Percentiles rank a stretch among this genome's conserved stretches.
These are phyloP conservation scores for Penicillium janthinellum DNA, from an alignment of 2,329 filamentous ascomycete genomes.

Conservation along the genomic window DNA sequence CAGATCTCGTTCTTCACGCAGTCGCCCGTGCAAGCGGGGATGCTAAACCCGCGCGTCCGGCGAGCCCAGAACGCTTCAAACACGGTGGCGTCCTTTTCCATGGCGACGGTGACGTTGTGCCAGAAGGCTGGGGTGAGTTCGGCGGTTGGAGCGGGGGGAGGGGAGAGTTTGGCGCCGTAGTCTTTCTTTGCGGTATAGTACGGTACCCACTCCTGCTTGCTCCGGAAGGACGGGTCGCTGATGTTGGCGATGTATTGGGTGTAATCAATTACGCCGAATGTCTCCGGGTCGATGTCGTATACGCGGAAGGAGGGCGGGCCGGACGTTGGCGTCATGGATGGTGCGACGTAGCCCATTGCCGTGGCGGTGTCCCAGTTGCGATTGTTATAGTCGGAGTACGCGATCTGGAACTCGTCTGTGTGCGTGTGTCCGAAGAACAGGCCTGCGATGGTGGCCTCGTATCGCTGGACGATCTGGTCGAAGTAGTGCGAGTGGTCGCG, in stretches of 20 bases:
- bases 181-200: slow-evolving; percentile 60
- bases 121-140: slow-evolving; percentile 62
- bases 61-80: slow-evolving; percentile 54
- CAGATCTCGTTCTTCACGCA: slow-evolving; percentile 55
- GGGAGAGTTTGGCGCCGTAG: slow-evolving; percentile 52
- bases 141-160: slow-evolving; percentile 43
- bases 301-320: slow-evolving; percentile 61
- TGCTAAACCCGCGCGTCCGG: slow-evolving; percentile 52
- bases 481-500: slow-evolving; percentile 57
- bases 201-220: slow-evolving; percentile 55
- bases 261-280: slow-evolving; percentile 57
- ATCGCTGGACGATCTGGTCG: slow-evolving; percentile 57
- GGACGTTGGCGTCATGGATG: slow-evolving; percentile 58
- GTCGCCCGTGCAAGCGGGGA: slow-evolving; percentile 44
- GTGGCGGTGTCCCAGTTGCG: slow-evolving; percentile 49
- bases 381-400: slow-evolving; percentile 53
- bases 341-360: slow-evolving; percentile 57
- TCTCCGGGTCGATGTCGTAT: slow-evolving; percentile 60
- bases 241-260: slow-evolving; percentile 60
- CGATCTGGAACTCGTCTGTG: slow-evolving; percentile 59
- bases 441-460: slow-evolving; percentile 56
- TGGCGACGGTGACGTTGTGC: slow-evolving; percentile 57
- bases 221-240: slow-evolving; percentile 47
- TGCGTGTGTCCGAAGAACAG: slow-evolving; percentile 63
- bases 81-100: slow-evolving; percentile 47